Evolutionary conservation across 2,329 filamentous ascomycete species (phyloP), one percentile per base, ranked within the genome.

Genomic region (Pseudogymnoascus sp.): DNA sequence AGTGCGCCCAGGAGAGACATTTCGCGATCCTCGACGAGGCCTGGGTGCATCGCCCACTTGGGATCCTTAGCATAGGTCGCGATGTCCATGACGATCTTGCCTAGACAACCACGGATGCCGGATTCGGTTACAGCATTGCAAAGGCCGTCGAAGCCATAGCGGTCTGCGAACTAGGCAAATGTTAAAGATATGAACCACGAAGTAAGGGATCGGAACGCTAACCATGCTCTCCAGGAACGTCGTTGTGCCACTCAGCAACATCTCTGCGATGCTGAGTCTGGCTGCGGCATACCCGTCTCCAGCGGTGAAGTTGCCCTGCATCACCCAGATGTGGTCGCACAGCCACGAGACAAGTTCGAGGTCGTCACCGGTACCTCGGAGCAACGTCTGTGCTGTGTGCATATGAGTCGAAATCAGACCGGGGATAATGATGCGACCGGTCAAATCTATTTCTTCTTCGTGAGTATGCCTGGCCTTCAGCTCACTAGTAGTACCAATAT

Each of bases 191-290:
- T n/a, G n/a, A n/a, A n/a, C n/a, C n/a, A n/a, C n/a, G n/a, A n/a
- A n/a, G n/a, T n/a, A n/a, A n/a, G n/a, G n/a, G n/a, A n/a, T n/a
- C n/a, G n/a, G n/a, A n/a, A n/a, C n/a, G n/a, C n/a, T n/a, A n/a
- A 77, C 72, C 77, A 80, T 79, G 39, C 76, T 78, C 65, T 80
- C 77, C 5, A 80, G 68, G 62, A 81, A 80, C 63, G 74, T 78
- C 2, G 77, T 80, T 3, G 77, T 79, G 0, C 77, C 77, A 3
- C 71, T 74, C 65, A 74, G 74, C 33, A 79, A 68, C 76, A 80
- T 78, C 67, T 80, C 77, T 0, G 74, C 77, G 37, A 80, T 78
- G 18, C 73, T 78, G 37, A 79, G 67, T 5, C 74, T 67, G 1
- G 75, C 76, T 4, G 77, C 77, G 3, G 75, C 72, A 65, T 79